Conservation (phyloP, 148 eudicot genomes). For the Suaeda aralocaspica region DNA sequence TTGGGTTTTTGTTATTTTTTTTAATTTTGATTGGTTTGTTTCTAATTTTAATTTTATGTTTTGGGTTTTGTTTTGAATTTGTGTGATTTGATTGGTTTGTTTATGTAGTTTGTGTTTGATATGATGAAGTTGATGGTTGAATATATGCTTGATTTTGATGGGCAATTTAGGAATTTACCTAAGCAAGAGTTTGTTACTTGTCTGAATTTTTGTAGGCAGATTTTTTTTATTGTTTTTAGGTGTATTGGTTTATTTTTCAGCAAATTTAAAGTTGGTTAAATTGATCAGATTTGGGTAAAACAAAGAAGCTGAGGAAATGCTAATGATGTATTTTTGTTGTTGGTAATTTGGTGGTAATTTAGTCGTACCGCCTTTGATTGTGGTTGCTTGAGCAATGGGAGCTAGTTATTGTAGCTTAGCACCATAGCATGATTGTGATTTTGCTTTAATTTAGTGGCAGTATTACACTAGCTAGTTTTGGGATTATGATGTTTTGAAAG, state of each 20-base stretch:
- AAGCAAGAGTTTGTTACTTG: background rate
- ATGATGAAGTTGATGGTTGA: background rate
- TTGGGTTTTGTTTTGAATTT: background rate
- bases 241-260: constrained; percentile 1
- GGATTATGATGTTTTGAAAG: background rate
- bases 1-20: background rate
- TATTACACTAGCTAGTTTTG: too few relatives aligned
- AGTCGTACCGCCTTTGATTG: background rate
- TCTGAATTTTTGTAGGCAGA: too few relatives aligned
- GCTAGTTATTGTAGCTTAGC: background rate
- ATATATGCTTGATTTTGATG: background rate
- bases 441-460: too few relatives aligned
- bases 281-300: constrained; percentile 5
- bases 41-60: background rate
- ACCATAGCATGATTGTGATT: too few relatives aligned
- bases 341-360: constrained; percentile 1
- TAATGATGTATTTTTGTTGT: background rate
- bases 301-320: constrained; percentile 1
- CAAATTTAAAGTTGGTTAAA: background rate
- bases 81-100: background rate
- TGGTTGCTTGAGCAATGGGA: background rate
- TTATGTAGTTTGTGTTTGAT: background rate
- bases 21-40: background rate
- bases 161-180: background rate
- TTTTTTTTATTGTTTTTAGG: background rate